Evolutionary conservation across 225 moss, liverwort and hornwort species (phyloP), one percentile per base, ranked within the genome.

Genomic region (Sphagnum contortum): DNA sequence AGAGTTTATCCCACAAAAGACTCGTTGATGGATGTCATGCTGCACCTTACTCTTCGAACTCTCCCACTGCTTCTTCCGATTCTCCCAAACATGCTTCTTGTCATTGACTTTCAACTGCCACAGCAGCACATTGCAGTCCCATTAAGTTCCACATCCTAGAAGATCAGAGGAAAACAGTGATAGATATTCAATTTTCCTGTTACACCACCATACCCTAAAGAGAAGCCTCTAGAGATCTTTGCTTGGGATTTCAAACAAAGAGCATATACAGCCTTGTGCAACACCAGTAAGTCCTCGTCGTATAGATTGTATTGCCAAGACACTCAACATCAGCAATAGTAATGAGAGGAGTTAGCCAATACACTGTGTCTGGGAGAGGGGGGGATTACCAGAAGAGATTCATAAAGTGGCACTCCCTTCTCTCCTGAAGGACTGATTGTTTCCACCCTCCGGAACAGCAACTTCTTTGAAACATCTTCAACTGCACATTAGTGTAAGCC

Each of bases 381-480:
- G 29, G 29, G 29, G 4, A 14, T 55, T 64, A 80, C 80, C 83
- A 85, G 64, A 5, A 86, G 83, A 49, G 80, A 73, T 70, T 84
- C 83, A 60, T 81, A 81, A 5, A 94, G 58, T 4, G 87, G 84
- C 44, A 74, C 63, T 64, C 78, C 78, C n/a, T 82, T 69, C 46
- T 86, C 81, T 65, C 75, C 77, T 12, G 89, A 77, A 45, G 82
- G 68, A 67, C 81, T 95, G 44, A 95, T 65, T 12, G 91, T 95
- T 64, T 95, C 91, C 73, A 95, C 77, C 56, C 91, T 76, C 62
- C 91, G 80, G 50, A 91, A 95, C 50, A 91, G 81, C 57, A 95
- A 57, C 68, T 95, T 95, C 29, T 84, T 74, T 14, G 83, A 67
- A 65, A 60, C 64, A 29, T 76, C 81, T 60, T 60, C 64, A 59